Evolutionary conservation across 495 filamentous ascomycete genomes (phyloP).

Genomic region (Penicillium dipodomyicola): DNA sequence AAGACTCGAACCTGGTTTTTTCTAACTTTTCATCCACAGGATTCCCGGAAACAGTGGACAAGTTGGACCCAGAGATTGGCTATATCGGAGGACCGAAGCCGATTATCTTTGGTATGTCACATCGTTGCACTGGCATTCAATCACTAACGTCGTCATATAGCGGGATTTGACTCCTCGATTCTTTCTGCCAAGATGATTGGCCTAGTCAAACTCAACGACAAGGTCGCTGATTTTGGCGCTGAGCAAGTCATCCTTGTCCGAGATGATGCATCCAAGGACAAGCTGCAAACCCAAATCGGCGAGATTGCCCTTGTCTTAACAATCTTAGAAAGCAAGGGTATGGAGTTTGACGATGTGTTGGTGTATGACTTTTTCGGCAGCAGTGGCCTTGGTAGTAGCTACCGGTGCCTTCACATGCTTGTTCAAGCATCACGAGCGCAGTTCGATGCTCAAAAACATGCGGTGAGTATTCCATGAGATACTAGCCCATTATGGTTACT

Average conservation of each 20-base stretch:
- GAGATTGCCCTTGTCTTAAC: constrained; percentile 39
- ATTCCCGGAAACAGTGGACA: constrained; percentile 43
- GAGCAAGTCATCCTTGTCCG: constrained; percentile 46
- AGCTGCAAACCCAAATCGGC: constrained; percentile 29
- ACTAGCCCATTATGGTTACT: not conserved
- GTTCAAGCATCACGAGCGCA: not conserved
- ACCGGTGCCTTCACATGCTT: constrained; percentile 15
- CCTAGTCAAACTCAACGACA: constrained; percentile 24
- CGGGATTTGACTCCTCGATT: constrained; percentile 26
- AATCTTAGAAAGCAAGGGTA: constrained; percentile 45
- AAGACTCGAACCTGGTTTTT: not conserved
- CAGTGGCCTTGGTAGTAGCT: constrained; percentile 20
- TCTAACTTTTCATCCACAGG: constrained; percentile 14
- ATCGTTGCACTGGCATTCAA: not conserved
- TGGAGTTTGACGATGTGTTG: constrained; percentile 48
- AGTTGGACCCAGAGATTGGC: constrained; percentile 40
- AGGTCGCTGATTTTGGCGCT: constrained; percentile 40
- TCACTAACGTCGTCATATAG: constrained; percentile 13
- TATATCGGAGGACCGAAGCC: constrained; percentile 37
- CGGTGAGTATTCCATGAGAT: not conserved
- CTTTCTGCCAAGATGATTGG: constrained; percentile 29
- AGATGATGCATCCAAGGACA: constrained; percentile 32
- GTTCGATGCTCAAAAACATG: constrained; percentile 27
- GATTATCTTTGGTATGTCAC: constrained; percentile 32
- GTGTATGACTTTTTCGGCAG: constrained; percentile 34